Evolutionary conservation across 2,329 filamentous ascomycete genomes (phyloP).

Genomic region (Colletotrichum falcatum): DNA sequence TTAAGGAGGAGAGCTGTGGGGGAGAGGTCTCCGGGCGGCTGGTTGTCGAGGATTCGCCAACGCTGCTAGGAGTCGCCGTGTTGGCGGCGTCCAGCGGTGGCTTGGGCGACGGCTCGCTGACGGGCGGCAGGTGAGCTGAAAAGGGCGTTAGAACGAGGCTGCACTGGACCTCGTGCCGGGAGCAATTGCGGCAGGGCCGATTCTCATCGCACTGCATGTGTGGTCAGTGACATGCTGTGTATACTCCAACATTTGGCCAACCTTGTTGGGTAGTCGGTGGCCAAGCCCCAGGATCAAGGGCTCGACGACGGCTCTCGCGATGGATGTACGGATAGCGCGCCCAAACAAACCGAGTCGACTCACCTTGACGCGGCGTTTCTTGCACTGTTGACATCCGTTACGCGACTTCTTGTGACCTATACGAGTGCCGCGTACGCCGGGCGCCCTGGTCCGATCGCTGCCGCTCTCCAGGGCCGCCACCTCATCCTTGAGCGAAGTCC

Average conservation of each 20-base stretch:
- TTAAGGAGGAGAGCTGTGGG: constrained; percentile 26
- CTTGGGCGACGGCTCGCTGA: constrained; percentile 35
- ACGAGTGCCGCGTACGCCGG: constrained; percentile 29
- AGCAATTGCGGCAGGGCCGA: constrained; percentile 37
- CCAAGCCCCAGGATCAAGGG: neutral
- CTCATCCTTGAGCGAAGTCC: constrained; percentile 31
- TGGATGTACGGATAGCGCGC: neutral
- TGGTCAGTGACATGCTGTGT: constrained; percentile 7
- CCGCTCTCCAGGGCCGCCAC: constrained; percentile 20
- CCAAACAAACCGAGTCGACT: neutral
- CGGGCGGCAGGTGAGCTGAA: constrained; percentile 18
- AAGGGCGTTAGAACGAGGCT: constrained; percentile 29
- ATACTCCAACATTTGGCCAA: neutral
- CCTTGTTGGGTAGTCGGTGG: too few relatives aligned
- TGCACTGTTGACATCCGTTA: constrained; percentile 38
- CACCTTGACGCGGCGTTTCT: constrained; percentile 39
- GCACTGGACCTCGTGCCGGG: constrained; percentile 36
- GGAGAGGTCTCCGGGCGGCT: constrained; percentile 17
- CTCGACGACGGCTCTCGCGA: neutral
- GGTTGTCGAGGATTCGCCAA: constrained; percentile 21
- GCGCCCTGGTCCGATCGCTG: neutral
- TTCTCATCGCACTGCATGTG: constrained; percentile 30
- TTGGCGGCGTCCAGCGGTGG: constrained; percentile 15
- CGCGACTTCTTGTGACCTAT: constrained; percentile 39
- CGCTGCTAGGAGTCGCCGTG: constrained; percentile 27